Evolutionary conservation across 164 flowering plant genomes (phyloP), one percentile per base, ranked within the genome.

Genomic region (Cinnamomum chago): DNA sequence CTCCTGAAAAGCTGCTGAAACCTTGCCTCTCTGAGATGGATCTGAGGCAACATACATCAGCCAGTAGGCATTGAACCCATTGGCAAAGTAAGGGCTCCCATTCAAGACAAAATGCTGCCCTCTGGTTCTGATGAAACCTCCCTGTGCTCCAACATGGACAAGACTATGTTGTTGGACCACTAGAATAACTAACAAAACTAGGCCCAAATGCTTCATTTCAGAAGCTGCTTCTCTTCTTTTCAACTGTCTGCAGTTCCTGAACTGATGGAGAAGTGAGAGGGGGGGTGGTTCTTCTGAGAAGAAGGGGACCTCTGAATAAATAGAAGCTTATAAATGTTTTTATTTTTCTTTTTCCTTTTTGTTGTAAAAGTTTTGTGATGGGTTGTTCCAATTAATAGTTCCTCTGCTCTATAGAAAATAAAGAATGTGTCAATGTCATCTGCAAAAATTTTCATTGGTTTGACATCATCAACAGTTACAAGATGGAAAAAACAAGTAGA

Each of bases 51-150:
- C n/a, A 70, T 72, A 83, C 95, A 94, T 92, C 35, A 94, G 71
- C 98, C 98, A 94, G 75, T 94, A 92, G 3, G 98, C 94, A 82
- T 94, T 94, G 81, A 94, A 94, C 66, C 98, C 98, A 79, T 94
- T 88, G 23, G 85, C 88, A 78, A 87, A 88, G 68, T 80, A 93
- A 10, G 98, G 94, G 65, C 73, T 77, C 5, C 92, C 95, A 70
- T 93, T 88, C 74, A 89, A 73, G 78, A 85, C 25, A 25, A 93
- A 82, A 24, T 86, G 90, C 62, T 74, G 24, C 69, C 93, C 92
- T 68, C 77, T 79, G 55, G 83, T 82, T 72, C 58, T 82, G 11
- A 91, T 74, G 67, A 90, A 93, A 50, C 86, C 93, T 78, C 76
- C 86, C 2, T 71, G 79, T 75, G 85, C 90, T 76, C 76, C 75